These are phyloP conservation scores for Fonsecaea multimorphosa DNA, from an alignment of 2,329 filamentous ascomycete species.

Conservation along the genomic window DNA sequence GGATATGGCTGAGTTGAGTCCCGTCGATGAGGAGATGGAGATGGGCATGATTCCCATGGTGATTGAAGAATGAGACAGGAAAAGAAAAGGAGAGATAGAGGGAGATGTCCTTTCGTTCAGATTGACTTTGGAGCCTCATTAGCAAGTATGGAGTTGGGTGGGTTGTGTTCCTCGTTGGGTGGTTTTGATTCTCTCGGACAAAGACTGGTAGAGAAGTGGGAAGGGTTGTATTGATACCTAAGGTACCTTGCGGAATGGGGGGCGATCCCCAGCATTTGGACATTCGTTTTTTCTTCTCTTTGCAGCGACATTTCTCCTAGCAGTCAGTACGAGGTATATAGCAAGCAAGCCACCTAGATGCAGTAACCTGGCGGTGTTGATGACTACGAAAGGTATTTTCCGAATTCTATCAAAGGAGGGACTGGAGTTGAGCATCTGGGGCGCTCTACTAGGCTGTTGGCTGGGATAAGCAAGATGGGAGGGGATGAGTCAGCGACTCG, in stretches of 20 bases:
- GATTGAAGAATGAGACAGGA: conserved; percentile 28
- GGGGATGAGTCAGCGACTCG: neutral
- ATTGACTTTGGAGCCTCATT: neutral
- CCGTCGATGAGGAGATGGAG: conserved; percentile 25
- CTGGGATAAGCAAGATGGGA: neutral
- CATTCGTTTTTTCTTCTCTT: neutral
- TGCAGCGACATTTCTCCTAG: neutral
- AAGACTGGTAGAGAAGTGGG: neutral
- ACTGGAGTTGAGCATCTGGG: too few relatives aligned
- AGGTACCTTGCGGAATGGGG: too few relatives aligned
- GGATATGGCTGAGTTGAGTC: conserved; percentile 28
- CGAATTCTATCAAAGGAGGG: too few relatives aligned
- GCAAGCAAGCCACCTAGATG: neutral
- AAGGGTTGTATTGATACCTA: neutral
- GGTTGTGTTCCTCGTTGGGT: neutral
- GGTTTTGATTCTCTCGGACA: neutral
- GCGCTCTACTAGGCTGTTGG: too few relatives aligned
- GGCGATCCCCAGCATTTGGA: too few relatives aligned
- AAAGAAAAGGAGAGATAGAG: too few relatives aligned
- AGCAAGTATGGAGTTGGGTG: neutral
- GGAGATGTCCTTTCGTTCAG: neutral
- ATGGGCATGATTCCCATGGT: conserved; percentile 35
- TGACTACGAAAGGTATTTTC: neutral
- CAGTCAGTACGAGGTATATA: conserved; percentile 4
- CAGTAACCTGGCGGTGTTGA: neutral